phyloP scores from a whole-genome alignment of 2,329 filamentous ascomycete genomes.

The Penicillium sp. region DNA sequence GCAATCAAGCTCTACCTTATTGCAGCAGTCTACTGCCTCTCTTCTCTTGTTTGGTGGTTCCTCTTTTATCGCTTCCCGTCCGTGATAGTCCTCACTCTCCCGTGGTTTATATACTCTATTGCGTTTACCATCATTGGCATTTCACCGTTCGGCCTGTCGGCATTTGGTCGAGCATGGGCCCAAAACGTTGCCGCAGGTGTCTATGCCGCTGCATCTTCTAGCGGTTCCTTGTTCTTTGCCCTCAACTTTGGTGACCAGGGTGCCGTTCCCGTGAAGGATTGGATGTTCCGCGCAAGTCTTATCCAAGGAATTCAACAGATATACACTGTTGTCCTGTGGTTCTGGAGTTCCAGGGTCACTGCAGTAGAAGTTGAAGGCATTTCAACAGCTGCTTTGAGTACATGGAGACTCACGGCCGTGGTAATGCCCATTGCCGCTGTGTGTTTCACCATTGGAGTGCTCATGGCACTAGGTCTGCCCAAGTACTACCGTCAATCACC shows the following conservation, averaged over 20 bases:
- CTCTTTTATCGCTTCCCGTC: constrained; percentile 56
- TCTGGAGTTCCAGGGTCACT: not conserved
- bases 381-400: not conserved
- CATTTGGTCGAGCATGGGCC: constrained; percentile 38
- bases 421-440: constrained; percentile 48
- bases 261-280: constrained; percentile 42
- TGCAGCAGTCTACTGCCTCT: constrained; percentile 54
- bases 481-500: not conserved
- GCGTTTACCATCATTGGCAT: constrained; percentile 51
- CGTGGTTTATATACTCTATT: constrained; percentile 58
- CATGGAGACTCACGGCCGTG: constrained; percentile 9
- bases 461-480: constrained; percentile 57
- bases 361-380: not conserved
- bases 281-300: constrained; percentile 58
- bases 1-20: constrained; percentile 57
- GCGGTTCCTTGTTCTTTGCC: constrained; percentile 60
- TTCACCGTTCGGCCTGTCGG: not conserved
- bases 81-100: constrained; percentile 52
- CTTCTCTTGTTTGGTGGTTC: constrained; percentile 58
- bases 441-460: constrained; percentile 51
- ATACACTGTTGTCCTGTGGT: not conserved
- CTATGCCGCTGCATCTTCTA: constrained; percentile 59
- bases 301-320: not conserved
- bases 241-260: constrained; percentile 63
- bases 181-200: constrained; percentile 57